Conservation (phyloP, 2,329 filamentous ascomycete genomes). For the Clarireedia homoeocarpa region DNA sequence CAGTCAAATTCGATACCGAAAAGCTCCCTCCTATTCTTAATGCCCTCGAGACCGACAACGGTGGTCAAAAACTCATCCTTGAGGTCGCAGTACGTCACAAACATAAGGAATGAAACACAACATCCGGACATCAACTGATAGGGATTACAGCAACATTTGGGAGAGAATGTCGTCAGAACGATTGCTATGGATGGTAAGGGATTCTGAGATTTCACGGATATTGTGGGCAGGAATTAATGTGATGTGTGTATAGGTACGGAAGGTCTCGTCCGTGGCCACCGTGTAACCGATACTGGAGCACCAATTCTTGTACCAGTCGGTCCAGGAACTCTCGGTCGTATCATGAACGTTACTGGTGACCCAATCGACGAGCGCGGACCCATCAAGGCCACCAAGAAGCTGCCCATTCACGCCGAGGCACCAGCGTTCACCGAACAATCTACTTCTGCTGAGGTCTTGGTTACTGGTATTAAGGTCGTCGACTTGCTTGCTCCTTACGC, state of each 20-base stretch:
- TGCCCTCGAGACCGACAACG: slow-evolving; percentile 85
- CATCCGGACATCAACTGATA: slow-evolving; percentile 31
- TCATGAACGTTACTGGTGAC: slow-evolving; percentile 99
- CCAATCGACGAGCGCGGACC: slow-evolving; percentile 99
- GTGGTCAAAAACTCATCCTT: slow-evolving; percentile 87
- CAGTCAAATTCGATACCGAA: slow-evolving; percentile 94
- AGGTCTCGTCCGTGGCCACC: slow-evolving; percentile 92
- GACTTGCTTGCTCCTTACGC: slow-evolving; percentile 97
- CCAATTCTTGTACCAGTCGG: slow-evolving; percentile 98
- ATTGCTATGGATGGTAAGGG: slow-evolving; percentile 99
- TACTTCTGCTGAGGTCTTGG: slow-evolving; percentile 89
- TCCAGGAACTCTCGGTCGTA: slow-evolving; percentile 87
- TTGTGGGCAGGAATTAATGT: slow-evolving; percentile 20
- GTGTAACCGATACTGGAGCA: slow-evolving; percentile 78
- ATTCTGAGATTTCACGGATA: slow-evolving; percentile 1
- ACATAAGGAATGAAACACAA: slow-evolving; percentile 11
- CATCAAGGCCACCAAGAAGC: slow-evolving; percentile 83
- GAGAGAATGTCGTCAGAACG: slow-evolving; percentile 97
- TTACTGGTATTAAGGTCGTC: slow-evolving; percentile 99
- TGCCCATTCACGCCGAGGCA: slow-evolving; percentile 90
- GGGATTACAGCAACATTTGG: slow-evolving; percentile 81
- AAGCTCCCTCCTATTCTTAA: slow-evolving; percentile 97
- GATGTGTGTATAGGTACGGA: slow-evolving; percentile 67
- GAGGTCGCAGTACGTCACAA: slow-evolving; percentile 78
- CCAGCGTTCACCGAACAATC: slow-evolving; percentile 93